Conservation (phyloP, 371 early-diverging fungal genomes). For the Choanephora cucurbitarum region DNA sequence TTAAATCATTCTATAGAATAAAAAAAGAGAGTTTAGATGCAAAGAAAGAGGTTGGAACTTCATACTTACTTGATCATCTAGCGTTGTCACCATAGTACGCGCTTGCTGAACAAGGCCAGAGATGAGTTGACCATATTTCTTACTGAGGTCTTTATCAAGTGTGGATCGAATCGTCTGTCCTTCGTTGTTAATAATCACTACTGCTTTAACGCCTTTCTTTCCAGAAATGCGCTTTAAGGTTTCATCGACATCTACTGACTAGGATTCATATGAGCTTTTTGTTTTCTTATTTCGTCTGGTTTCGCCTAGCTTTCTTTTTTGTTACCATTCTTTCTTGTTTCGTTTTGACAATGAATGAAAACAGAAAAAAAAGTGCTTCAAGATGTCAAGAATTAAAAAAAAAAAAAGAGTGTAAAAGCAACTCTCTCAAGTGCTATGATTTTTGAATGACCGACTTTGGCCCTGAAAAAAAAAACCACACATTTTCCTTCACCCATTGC, state of each 20-base stretch:
- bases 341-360: background rate
- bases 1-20: constrained; percentile 89
- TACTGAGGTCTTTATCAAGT: constrained; percentile 74
- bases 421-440: too few species aligned
- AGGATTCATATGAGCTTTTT: too few species aligned
- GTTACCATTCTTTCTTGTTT: background rate
- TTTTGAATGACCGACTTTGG: too few species aligned
- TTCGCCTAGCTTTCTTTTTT: background rate
- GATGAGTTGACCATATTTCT: constrained; percentile 65
- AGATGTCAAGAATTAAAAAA: background rate
- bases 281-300: background rate
- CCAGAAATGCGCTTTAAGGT: constrained; percentile 84
- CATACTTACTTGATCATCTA: constrained; percentile 46
- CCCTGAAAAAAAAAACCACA: too few species aligned
- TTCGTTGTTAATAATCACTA: constrained; percentile 75
- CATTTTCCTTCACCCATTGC: too few species aligned
- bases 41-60: too few species aligned
- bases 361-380: background rate
- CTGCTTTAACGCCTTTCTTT: constrained; percentile 82
- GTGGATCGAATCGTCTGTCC: constrained; percentile 91
- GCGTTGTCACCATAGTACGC: constrained; percentile 30
- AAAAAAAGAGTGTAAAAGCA: too few species aligned
- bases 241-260: constrained; percentile 84
- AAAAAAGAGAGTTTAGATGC: too few species aligned
- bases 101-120: constrained; percentile 42